These are phyloP conservation scores for Phytophthora vignae DNA, from an alignment of 352 stramenopile genomes.

Conservation along the genomic window DNA sequence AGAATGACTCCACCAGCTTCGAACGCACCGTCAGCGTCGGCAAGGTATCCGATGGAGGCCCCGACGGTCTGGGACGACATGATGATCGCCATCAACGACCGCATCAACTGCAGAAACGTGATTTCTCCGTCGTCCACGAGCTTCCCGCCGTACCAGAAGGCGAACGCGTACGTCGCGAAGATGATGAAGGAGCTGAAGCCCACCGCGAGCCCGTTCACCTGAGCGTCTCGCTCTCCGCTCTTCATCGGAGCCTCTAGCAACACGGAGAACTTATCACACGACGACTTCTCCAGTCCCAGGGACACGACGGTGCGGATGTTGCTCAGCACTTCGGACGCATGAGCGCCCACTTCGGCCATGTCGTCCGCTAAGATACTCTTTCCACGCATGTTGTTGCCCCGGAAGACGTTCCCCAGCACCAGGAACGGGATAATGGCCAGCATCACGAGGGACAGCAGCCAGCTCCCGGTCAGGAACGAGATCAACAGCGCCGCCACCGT, in stretches of 20 bases:
- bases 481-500: slow-evolving; percentile 55
- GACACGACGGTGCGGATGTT: slow-evolving; percentile 56
- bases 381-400: slow-evolving; percentile 36
- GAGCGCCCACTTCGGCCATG: slow-evolving; percentile 35
- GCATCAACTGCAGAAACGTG: slow-evolving; percentile 50
- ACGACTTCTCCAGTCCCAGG: slow-evolving; percentile 39
- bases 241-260: slow-evolving; percentile 26
- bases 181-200: slow-evolving; percentile 74
- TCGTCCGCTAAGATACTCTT: slow-evolving; percentile 24
- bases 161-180: slow-evolving; percentile 51
- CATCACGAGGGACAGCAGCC: slow-evolving; percentile 71
- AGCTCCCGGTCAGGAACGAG: slow-evolving; percentile 61
- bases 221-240: slow-evolving; percentile 31
- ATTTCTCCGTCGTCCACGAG: slow-evolving; percentile 49
- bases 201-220: slow-evolving; percentile 50
- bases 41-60: slow-evolving; percentile 31
- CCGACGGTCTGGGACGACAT: slow-evolving; percentile 47
- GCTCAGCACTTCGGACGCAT: slow-evolving; percentile 46
- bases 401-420: slow-evolving; percentile 43
- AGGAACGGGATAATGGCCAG: slow-evolving; percentile 65
- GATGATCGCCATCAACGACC: slow-evolving; percentile 58
- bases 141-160: slow-evolving; percentile 67
- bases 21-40: slow-evolving; percentile 35
- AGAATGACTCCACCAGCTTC: slow-evolving; percentile 28
- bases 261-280: slow-evolving; percentile 23